Evolutionary conservation across 1,284 basidiomycete genomes (phyloP).

Genomic region (Clitocybe nebularis): DNA sequence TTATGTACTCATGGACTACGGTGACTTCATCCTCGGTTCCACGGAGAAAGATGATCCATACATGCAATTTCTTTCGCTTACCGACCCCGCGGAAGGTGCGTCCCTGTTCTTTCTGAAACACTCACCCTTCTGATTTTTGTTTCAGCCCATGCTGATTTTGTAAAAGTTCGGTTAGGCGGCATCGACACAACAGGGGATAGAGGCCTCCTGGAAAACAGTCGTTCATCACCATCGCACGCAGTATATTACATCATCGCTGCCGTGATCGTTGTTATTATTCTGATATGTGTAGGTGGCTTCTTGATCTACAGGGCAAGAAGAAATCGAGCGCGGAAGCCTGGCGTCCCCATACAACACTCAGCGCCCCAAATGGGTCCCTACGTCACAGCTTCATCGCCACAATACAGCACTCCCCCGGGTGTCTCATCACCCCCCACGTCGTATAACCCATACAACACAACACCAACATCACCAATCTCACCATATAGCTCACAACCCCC

Average conservation of each 20-base stretch:
- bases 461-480: background rate
- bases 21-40: slow-evolving; percentile 46
- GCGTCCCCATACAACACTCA: background rate
- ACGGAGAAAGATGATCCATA: slow-evolving; percentile 42
- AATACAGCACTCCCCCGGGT: background rate
- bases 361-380: slow-evolving; percentile 2
- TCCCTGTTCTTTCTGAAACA: slow-evolving; percentile 9
- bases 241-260: slow-evolving; percentile 17
- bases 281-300: slow-evolving; percentile 13
- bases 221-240: slow-evolving; percentile 5
- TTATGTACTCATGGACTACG: slow-evolving; percentile 59
- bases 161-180: slow-evolving; percentile 45
- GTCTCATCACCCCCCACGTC: background rate
- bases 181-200: slow-evolving; percentile 37
- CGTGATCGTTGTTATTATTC: slow-evolving; percentile 10
- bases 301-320: slow-evolving; percentile 14
- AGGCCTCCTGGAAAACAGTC: slow-evolving; percentile 12
- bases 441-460: slow-evolving; percentile 4
- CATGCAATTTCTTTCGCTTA: slow-evolving; percentile 57
- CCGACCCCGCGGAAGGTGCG: slow-evolving; percentile 36
- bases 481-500: background rate
- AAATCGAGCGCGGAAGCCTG: slow-evolving; percentile 1
- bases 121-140: slow-evolving; percentile 16
- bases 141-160: slow-evolving; percentile 46
- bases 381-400: background rate